Evolutionary conservation across 345 rosid species (phyloP), one percentile per base, ranked within the genome.

Genomic region (Eutrema yunnanense): DNA sequence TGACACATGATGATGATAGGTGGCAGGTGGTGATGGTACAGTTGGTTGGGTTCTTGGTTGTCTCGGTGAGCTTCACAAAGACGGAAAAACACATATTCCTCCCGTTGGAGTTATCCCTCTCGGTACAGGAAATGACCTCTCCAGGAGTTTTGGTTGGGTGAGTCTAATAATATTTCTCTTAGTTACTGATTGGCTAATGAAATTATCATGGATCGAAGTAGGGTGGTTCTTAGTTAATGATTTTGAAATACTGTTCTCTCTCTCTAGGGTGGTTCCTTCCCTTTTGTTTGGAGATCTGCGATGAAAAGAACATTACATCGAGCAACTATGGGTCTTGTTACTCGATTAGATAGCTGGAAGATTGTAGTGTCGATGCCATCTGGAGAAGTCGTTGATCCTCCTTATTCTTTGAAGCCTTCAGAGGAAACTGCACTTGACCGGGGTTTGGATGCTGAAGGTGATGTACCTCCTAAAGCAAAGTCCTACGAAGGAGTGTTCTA

Each of bases 1-100:
- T 68, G 37, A 52, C 41, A 19, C 22, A 51, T 56, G 30, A 16
- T 61, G 51, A 49, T 72, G 73, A 75, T 76, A 96, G 99, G 99
- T 96, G 67, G 99, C 96, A n/a, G 97, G 99, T 71, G 99, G 98
- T 78, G 99, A 96, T 87, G 98, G 97, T 74, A 92, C 96, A 0
- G 97, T 90, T 62, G 99, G 98, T 76, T 96, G 98, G 97, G 92
- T 96, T 58, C 86, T 92, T 34, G 97, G 96, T 71, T 78, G 91
- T 90, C 86, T 96, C 54, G 82, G 88, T 53, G 90, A 81, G 69
- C 97, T 96, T 76, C 40, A 84, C 73, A 79, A 58, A 43, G 84
- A 79, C 34, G 86, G 71, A 5, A 78, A 87, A 44, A 76, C 81
- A 37, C 91, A 90, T 10, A 81, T 90, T 79, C 99, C 99, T 82